phyloP scores from a whole-genome alignment of 495 filamentous ascomycete species.

The Penicillium malachiteum region DNA sequence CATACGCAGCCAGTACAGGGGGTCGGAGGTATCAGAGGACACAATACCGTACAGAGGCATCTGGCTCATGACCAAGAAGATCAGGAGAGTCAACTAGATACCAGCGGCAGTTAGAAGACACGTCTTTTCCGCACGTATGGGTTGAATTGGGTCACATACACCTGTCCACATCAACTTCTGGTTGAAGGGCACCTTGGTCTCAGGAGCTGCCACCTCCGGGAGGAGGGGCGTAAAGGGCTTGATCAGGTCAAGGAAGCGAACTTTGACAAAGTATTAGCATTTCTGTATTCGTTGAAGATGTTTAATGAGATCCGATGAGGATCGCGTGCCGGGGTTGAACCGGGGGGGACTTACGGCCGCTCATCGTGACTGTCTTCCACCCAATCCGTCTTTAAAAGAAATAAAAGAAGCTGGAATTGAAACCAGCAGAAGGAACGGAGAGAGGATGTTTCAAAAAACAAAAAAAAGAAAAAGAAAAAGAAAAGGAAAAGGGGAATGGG shows the following conservation, averaged over 20 bases:
- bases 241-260: conserved; percentile 98
- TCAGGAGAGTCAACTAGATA: conserved; percentile 79
- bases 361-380: conserved; percentile 44
- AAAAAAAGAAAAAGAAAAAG: conserved; percentile 36
- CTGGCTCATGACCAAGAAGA: conserved; percentile 99
- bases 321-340: conserved; percentile 31
- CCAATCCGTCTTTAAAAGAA: conserved; percentile 31
- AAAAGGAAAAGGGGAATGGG: conserved; percentile 26
- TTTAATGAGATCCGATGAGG: conserved; percentile 21
- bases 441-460: conserved; percentile 38
- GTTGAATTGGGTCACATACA: conserved; percentile 41
- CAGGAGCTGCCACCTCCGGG: conserved; percentile 96
- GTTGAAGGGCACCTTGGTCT: conserved; percentile 96
- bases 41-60: conserved; percentile 98
- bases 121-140: conserved; percentile 13
- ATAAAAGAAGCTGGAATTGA: conserved; percentile 50
- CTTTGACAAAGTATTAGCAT: conserved; percentile 48
- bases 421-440: conserved; percentile 54
- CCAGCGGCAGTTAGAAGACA: conserved; percentile 31
- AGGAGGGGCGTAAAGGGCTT: conserved; percentile 99
- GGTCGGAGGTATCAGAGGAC: conserved; percentile 94
- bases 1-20: conserved; percentile 99
- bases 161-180: conserved; percentile 99
- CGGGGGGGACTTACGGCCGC: conserved; percentile 43
- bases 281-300: conserved; percentile 29